Evolutionary conservation across 2,329 filamentous ascomycete genomes (phyloP), one percentile per base, ranked within the genome.

Genomic region (Talaromyces sp.): DNA sequence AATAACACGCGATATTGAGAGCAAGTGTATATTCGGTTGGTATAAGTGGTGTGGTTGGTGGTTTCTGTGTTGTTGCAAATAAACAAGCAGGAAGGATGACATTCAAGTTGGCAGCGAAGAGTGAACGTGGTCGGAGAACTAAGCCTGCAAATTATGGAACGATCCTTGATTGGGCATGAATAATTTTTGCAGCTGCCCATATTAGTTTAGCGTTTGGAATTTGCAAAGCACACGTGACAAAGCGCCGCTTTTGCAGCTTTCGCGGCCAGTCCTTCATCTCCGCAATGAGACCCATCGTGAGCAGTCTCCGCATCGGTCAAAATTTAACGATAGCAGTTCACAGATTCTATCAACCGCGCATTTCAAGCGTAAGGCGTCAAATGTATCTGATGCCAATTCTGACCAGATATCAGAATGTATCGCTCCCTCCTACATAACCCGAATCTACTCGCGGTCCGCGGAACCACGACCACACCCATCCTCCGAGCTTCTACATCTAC

Each of bases 61-160:
- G 56, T 62, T 64, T 60, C 64, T 37, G 54, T 65, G 59, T 63
- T 68, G 69, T 65, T 68, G 63, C 65, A 61, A 43, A 41, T 58
- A 58, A 58, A 58, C 37, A 58, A 58, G 16, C n/a, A 39, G 22
- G 35, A 45, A 59, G 45, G 54, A 47, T 62, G 62, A 56, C 52
- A 56, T 37, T 19, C 52, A 47, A 47, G 16, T 65, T 37, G 58
- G 69, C 68, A 67, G 67, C 71, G 72, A 72, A 73, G 70, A 71
- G 71, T 70, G 75, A 77, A 77, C 76, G 75, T 77, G 76, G 75
- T 75, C 75, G 70, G 72, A 76, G 68, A 68, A 67, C 64, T 63
- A 65, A 75, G 60, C 74, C 79, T 67, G 79, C 56, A 59, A 59
- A 59, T 62, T 56, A 37, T 14, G 60, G 43, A n/a, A 35, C 52